Evolutionary conservation across 108 stramenopile genomes (phyloP).

Genomic region (Nitzschia putrida): DNA sequence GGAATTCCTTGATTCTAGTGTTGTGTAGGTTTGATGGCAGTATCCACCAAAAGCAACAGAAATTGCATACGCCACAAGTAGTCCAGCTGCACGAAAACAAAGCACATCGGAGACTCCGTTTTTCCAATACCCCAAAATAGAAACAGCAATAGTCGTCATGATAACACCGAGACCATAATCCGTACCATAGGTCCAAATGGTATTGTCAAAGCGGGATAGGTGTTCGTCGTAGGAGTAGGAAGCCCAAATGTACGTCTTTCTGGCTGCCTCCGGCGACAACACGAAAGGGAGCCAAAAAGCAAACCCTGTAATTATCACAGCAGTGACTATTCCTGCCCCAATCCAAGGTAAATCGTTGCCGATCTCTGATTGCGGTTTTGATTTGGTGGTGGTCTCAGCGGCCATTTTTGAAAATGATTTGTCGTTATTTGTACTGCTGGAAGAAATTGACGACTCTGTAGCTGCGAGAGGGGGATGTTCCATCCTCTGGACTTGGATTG

Average conservation of each 20-base stretch:
- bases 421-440: too few relatives aligned
- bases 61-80: conserved; percentile 62
- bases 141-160: conserved; percentile 47
- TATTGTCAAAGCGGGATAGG: conserved; percentile 71
- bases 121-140: conserved; percentile 15
- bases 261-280: conserved; percentile 39
- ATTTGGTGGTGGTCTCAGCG: too few relatives aligned
- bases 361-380: too few relatives aligned
- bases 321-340: neutral
- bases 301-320: conserved; percentile 4
- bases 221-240: conserved; percentile 53
- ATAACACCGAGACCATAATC: conserved; percentile 71
- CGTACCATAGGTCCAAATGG: conserved; percentile 78
- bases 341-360: neutral
- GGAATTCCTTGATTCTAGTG: conserved; percentile 57
- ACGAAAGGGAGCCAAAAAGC: conserved; percentile 53
- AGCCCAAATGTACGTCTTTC: conserved; percentile 56
- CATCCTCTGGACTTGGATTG: too few relatives aligned
- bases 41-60: conserved; percentile 70
- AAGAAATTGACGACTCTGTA: too few relatives aligned
- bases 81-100: conserved; percentile 9
- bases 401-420: too few relatives aligned
- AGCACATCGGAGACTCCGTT: conserved; percentile 16
- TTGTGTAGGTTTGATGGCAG: conserved; percentile 65
- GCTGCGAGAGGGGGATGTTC: too few relatives aligned